Evolutionary conservation across 2,329 filamentous ascomycete genomes (phyloP).

Genomic region (Monosporascus sp.): DNA sequence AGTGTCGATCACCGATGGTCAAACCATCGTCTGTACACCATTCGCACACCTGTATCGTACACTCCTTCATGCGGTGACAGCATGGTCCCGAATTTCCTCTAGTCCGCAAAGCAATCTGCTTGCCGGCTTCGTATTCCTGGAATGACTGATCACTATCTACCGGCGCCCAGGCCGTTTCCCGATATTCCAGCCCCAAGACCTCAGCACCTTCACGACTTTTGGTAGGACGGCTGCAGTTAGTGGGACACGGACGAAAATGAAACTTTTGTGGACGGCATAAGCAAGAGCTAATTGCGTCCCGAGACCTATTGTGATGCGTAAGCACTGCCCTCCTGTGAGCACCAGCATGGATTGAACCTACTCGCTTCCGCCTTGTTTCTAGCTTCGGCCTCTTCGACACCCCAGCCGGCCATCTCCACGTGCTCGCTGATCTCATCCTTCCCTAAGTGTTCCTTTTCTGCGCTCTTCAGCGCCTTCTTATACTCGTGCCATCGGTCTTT

Average conservation of each 20-base stretch:
- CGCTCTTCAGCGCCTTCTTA: constrained; percentile 41
- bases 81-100: neutral
- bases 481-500: constrained; percentile 48
- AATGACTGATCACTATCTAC: neutral
- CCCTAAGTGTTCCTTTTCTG: constrained; percentile 38
- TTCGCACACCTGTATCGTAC: neutral
- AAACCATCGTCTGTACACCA: neutral
- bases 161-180: constrained; percentile 55
- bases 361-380: constrained; percentile 64
- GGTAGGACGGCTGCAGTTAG: constrained; percentile 85
- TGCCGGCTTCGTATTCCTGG: constrained; percentile 13
- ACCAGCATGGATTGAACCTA: constrained; percentile 43
- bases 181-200: constrained; percentile 92
- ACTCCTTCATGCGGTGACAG: neutral
- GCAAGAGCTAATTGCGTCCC: constrained; percentile 85
- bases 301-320: constrained; percentile 40
- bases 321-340: constrained; percentile 5
- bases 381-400: constrained; percentile 58
- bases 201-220: constrained; percentile 84
- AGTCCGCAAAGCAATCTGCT: neutral
- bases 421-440: constrained; percentile 39
- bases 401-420: constrained; percentile 51
- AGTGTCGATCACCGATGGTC: neutral
- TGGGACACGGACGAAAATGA: constrained; percentile 94
- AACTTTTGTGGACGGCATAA: constrained; percentile 96